phyloP scores from a whole-genome alignment of 208 protist genomes.

The Endotrypanum monterogeii region DNA sequence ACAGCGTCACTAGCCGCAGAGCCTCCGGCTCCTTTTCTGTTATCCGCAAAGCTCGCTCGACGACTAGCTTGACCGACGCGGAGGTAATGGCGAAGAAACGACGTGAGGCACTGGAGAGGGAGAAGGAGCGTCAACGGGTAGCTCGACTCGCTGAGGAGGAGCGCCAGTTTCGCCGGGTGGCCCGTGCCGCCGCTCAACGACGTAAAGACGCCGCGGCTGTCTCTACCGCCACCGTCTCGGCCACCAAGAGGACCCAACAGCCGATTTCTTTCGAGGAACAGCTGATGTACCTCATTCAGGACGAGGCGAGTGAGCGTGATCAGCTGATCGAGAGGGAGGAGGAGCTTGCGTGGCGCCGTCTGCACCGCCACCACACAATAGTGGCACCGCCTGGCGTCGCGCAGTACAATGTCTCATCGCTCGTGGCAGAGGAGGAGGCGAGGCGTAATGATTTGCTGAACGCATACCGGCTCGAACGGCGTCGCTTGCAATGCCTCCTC shows the following conservation, averaged over 20 bases:
- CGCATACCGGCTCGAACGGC: not conserved
- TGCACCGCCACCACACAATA: slow-evolving; percentile 36
- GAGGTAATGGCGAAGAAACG: slow-evolving; percentile 36
- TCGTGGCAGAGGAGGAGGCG: slow-evolving; percentile 25
- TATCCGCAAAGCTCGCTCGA: slow-evolving; percentile 1
- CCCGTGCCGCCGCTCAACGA: slow-evolving; percentile 15
- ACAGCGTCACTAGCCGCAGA: not conserved
- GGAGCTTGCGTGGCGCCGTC: slow-evolving; percentile 44
- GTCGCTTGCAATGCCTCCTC: slow-evolving; percentile 1
- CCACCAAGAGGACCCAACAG: not conserved
- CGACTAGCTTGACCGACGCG: slow-evolving; percentile 7
- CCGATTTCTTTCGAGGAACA: not conserved
- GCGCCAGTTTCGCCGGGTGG: slow-evolving; percentile 28
- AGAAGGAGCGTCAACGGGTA: slow-evolving; percentile 29
- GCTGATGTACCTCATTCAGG: slow-evolving; percentile 26
- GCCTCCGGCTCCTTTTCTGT: not conserved
- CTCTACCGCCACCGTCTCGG: not conserved
- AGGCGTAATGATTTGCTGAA: slow-evolving; percentile 21
- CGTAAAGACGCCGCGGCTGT: slow-evolving; percentile 10
- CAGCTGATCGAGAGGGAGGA: slow-evolving; percentile 71
- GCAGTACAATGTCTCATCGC: slow-evolving; percentile 4
- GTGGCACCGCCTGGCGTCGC: slow-evolving; percentile 14
- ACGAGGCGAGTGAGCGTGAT: slow-evolving; percentile 56
- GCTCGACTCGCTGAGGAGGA: slow-evolving; percentile 34
- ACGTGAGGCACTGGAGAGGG: slow-evolving; percentile 23